Base-by-base conservation (phyloP, 2,329 filamentous ascomycete species). In the Scleromitrula shiraiana region DNA sequence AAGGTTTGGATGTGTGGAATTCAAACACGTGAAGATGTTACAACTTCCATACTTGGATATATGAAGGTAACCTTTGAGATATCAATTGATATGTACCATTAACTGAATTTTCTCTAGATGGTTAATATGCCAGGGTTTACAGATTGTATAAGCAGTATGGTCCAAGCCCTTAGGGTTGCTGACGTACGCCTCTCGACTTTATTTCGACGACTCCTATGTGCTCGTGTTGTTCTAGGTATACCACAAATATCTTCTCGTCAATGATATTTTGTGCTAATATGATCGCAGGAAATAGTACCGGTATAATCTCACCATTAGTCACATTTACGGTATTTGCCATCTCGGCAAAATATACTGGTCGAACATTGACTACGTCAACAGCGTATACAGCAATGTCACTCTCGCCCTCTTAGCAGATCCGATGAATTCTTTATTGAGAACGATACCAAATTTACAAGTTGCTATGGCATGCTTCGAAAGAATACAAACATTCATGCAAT, bases 331-430 rank as follows among this genome's bases (percentile, higher is more conserved):
- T 70, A 14, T 70, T 64, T 42, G 62, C 67, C 10, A 58, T 64
- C 2, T 54, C 59, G 5, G 51, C 63, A 3, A 53, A 55, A 1
- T 46, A 48, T 7, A 63, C 64, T 3, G 61, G 59, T 8, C 50
- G 61, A 35, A 62, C 54, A 35, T 32, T 61, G 9, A 51, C 55
- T 22, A 54, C 54, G n/a, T 52, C 56, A 7, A 57, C 24, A 50
- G 58, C 70, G n/a, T 73, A 72, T 38, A 69, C 70, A 0, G 65
- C 66, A 0, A 46, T 72, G 1, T 70, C 70, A 0, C 63, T 70
- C 12, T 72, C 12, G 55, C 66, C 1, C 57, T 73, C 0, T 53
- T 72, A 14, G 53, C 65, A 2, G 55, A 60, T 7, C 69, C 70
- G 1, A 60, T 73, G 14, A 67, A 66, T 32, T 62, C 56, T 32